Evolutionary conservation across 2,329 filamentous ascomycete genomes (phyloP).

Genomic region (Thielaviopsis populi): DNA sequence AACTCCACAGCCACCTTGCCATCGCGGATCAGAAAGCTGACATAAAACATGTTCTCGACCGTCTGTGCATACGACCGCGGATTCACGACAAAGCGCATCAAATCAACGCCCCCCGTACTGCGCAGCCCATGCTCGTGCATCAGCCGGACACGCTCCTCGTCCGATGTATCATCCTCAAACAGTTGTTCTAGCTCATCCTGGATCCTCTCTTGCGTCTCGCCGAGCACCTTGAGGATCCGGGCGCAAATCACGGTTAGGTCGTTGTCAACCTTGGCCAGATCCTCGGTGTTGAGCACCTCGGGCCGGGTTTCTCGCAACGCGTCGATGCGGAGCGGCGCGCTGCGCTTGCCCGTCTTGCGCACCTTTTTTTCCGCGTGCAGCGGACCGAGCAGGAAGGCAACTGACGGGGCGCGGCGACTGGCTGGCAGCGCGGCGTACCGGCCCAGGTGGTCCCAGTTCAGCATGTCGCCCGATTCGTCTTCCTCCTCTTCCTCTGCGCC

Average conservation of each 20-base stretch:
- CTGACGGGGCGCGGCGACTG: constrained; percentile 58
- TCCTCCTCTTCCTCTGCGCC: constrained; percentile 31
- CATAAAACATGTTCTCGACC: constrained; percentile 92
- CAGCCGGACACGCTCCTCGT: constrained; percentile 33
- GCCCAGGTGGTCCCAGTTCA: constrained; percentile 79
- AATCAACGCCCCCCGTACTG: constrained; percentile 53
- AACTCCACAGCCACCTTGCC: constrained; percentile 59
- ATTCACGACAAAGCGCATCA: constrained; percentile 83
- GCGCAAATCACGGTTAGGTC: constrained; percentile 66
- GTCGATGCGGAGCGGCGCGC: constrained; percentile 53
- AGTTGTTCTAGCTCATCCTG: constrained; percentile 32
- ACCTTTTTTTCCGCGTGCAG: constrained; percentile 76
- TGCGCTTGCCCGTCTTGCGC: constrained; percentile 54
- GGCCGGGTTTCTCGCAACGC: constrained; percentile 58
- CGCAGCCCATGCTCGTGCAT: constrained; percentile 53
- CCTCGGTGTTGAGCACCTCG: constrained; percentile 58
- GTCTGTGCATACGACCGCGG: constrained; percentile 85
- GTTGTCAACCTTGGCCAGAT: constrained; percentile 62
- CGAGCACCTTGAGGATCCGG: constrained; percentile 53
- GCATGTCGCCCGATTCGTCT: constrained; percentile 56
- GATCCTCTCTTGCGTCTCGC: constrained; percentile 31
- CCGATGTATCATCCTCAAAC: constrained; percentile 32
- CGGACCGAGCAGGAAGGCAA: constrained; percentile 76
- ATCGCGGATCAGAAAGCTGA: constrained; percentile 86
- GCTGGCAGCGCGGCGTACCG: constrained; percentile 58